These are phyloP conservation scores for Malus hybrid DNA, from an alignment of 331 rosid genomes.

Conservation along the genomic window DNA sequence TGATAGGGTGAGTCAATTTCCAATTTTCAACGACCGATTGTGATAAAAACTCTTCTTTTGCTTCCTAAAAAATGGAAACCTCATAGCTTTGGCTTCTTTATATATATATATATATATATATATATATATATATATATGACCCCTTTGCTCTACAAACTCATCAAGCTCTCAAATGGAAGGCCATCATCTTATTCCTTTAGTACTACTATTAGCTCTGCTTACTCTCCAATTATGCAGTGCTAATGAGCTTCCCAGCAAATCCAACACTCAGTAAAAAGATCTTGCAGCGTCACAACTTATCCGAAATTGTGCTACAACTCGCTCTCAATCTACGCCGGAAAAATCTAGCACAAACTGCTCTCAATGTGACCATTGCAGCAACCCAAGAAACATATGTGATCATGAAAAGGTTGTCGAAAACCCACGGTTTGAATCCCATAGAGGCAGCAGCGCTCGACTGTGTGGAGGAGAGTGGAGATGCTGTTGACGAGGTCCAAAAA, in stretches of 20 bases:
- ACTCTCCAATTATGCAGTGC: slow-evolving; percentile 3
- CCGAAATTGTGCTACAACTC: slow-evolving; percentile 31
- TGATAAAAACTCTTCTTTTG: too few species aligned
- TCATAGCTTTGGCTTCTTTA: background rate
- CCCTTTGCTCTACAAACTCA: background rate
- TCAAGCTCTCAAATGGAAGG: background rate
- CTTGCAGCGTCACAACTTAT: slow-evolving; percentile 29
- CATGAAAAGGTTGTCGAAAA: slow-evolving; percentile 14
- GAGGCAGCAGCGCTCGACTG: slow-evolving; percentile 28
- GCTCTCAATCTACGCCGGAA: slow-evolving; percentile 28
- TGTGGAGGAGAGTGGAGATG: slow-evolving; percentile 22
- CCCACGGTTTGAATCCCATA: slow-evolving; percentile 17
- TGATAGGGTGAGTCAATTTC: too few species aligned
- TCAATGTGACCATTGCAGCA: slow-evolving; percentile 22
- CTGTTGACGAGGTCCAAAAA: slow-evolving; percentile 22
- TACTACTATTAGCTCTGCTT: slow-evolving; percentile 1
- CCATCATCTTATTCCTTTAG: background rate
- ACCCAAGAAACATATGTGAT: background rate
- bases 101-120: background rate
- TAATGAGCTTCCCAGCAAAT: background rate
- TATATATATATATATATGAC: background rate
- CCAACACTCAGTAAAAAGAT: slow-evolving; percentile 20
- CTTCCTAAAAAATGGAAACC: background rate
- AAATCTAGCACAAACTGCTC: slow-evolving; percentile 32
- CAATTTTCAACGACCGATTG: too few species aligned